Evolutionary conservation across 2,329 filamentous ascomycete species (phyloP), one percentile per base, ranked within the genome.

Genomic region (Xylariales sp.): DNA sequence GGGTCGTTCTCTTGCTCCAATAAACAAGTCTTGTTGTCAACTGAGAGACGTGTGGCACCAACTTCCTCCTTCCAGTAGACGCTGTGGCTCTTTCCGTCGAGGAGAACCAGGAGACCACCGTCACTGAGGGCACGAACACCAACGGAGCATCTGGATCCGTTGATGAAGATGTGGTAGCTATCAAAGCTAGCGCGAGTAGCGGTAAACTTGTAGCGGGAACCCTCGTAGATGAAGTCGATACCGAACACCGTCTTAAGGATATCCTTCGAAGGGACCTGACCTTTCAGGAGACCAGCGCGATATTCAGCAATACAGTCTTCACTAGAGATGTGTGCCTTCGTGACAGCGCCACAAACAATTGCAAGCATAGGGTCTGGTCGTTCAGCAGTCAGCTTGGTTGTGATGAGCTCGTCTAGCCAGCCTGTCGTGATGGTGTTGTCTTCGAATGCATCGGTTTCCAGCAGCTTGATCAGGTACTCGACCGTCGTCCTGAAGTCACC

Each of bases 11-110:
- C 93, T 67, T 97, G 89, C 76, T 98, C 93, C 25, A 98, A 80
- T 58, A 98, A 70, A 64, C 91, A 97, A 21, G 93, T 98, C 81
- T 97, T 98, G 74, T 89, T 88, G 63, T 98, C 93, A 18, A 98
- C 90, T 21, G 90, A 96, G 53, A 98, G 70, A 63, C 93, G 90
- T 38, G 93, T 96, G 27, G 91, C 93, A 43, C 90, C 90, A 34
- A 95, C 88, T 65, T 98, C 93, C 61, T 98, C 93, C 70, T 97
- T 97, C 93, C 93, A 98, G 80, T 98, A 98, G 47, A 97, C 83
- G 60, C 93, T 98, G 81, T 98, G 93, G 54, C 88, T 95, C 65
- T 88, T 88, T 46, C 93, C 93, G 57, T 85, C 84, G 31, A 98
- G 80, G 15, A 98, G 79, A 49, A 98, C 81, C 43, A 98, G 77